A percentile compares a stretch with the other conserved stretches of the same genome.
phyloP scores from a whole-genome alignment of 805 yeast species.

The Metschnikowia arizonensis region DNA sequence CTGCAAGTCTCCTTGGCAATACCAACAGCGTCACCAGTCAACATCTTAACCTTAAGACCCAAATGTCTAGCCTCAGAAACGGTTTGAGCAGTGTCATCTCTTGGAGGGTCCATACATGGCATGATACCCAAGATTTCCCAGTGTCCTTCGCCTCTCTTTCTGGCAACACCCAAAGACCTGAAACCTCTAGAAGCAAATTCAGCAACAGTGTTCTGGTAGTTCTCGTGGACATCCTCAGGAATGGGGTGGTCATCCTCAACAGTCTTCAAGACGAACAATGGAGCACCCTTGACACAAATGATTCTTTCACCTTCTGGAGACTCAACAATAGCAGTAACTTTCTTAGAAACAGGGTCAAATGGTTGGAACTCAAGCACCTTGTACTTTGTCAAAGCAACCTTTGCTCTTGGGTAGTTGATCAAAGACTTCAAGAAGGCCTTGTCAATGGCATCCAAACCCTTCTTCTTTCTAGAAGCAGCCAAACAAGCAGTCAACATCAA shows the following conservation, averaged over 20 bases:
- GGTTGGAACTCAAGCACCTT: conserved; percentile 95
- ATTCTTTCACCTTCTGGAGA: conserved; percentile 95
- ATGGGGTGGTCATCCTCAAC: conserved; percentile 96
- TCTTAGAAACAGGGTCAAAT: conserved; percentile 96
- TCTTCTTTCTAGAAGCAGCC: conserved; percentile 97
- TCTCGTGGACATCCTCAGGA: conserved; percentile 89
- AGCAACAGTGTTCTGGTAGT: conserved; percentile 95
- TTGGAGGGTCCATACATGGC: conserved; percentile 99
- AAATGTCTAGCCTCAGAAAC: conserved; percentile 85
- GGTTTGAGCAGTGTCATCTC: conserved; percentile 96
- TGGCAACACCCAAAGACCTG: conserved; percentile 97
- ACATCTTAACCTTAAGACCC: conserved; percentile 95
- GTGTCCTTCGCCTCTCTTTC: conserved; percentile 97
- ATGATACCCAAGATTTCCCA: conserved; percentile 97
- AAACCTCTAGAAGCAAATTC: conserved; percentile 98
- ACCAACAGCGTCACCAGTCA: conserved; percentile 99
- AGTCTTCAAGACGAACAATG: conserved; percentile 92
- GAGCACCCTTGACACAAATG: conserved; percentile 97
- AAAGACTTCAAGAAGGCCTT: conserved; percentile 93
- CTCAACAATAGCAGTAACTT: conserved; percentile 91
- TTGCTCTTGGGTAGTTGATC: conserved; percentile 85
- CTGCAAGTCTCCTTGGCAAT: conserved; percentile 98
- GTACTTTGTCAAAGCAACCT: conserved; percentile 88
- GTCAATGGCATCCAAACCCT: conserved; percentile 97
- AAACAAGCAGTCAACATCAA: conserved; percentile 96